A percentile compares a stretch with the other conserved stretches of the same genome.
phyloP scores from a whole-genome alignment of 108 stramenopile species.

The Skeletonema grethae region DNA sequence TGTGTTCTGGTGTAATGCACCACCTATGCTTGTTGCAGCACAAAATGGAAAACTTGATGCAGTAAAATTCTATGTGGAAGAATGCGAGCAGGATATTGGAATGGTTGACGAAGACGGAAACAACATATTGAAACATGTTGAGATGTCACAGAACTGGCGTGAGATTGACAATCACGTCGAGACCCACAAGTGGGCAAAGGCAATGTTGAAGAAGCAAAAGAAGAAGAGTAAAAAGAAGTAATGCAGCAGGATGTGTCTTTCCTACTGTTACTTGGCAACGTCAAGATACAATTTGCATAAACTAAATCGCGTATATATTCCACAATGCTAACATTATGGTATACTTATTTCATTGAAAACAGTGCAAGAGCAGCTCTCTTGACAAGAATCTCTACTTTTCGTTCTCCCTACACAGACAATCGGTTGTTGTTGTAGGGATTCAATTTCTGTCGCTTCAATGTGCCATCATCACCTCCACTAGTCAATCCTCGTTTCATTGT shows the following conservation, averaged over 20 bases:
- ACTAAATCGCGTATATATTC: too few species aligned
- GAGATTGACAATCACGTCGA: constrained; percentile 6
- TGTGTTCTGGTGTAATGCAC: constrained; percentile 13
- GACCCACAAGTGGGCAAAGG: constrained; percentile 11
- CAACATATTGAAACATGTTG: constrained; percentile 10
- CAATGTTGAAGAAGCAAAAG: constrained; percentile 4
- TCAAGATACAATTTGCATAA: too few species aligned
- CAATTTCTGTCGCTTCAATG: constrained; percentile 28
- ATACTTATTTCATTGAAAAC: too few species aligned
- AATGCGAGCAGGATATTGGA: constrained; percentile 32
- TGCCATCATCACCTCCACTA: constrained; percentile 6
- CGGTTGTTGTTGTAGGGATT: constrained; percentile 35
- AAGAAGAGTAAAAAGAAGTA: background rate
- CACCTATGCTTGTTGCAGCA: constrained; percentile 18
- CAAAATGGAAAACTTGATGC: constrained; percentile 32
- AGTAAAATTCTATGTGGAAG: constrained; percentile 30
- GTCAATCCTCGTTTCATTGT: background rate
- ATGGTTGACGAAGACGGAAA: constrained; percentile 11
- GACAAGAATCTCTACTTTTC: too few species aligned
- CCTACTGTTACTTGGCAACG: too few species aligned
- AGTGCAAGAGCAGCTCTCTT: too few species aligned
- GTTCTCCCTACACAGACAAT: background rate
- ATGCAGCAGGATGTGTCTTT: background rate
- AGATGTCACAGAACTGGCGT: constrained; percentile 5
- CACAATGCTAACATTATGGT: too few species aligned